Evolutionary conservation across 257 asterid genomes (phyloP), one percentile per base, ranked within the genome.

Genomic region (Fraxinus excelsior): DNA sequence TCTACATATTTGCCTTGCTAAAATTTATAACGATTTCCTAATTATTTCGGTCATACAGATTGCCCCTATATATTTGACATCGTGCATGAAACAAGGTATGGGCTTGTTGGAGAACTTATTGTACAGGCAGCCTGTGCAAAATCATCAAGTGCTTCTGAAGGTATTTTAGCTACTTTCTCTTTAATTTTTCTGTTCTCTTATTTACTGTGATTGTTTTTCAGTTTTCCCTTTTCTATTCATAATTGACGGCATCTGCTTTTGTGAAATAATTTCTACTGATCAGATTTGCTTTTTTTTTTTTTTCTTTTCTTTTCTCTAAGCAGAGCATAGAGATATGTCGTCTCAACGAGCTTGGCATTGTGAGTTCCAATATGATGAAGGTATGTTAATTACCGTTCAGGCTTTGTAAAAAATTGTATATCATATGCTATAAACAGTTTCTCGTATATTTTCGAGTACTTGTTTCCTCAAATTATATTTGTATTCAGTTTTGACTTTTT

Each of bases 241-340:
- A 62, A 78, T 60, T 65, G 67, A 44, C 56, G 73, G 19, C 49
- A 73, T 80, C 76, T 73, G 38, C 44, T 56, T 75, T 28, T 44
- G 71, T 75, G 44, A 65, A n/a, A 13, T 44, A 76, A 62, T 80
- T 74, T 76, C 62, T 70, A 56, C 37, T 19, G 37, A 81, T 67
- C 70, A 26, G 35, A 7, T 32, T 46, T 62, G 49, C 83, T 0
- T 85, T 32, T 32, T 38, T 9, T 38, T 38, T 37, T 10, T 2
- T 2, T 11, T 40, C 2, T 40, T 10, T 40, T 58, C 79, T 74
- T 79, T 78, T 31, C 2, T 40, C 12, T 49, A 25, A 25, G 78
- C 97, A 94, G 99, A 90, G 95, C 85, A 74, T 92, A 78, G 99
- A 94, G 91, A 92, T 94, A 68, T 94, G 99, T 76, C 97, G 95